Percentiles rank a stretch among this genome's conserved stretches.
Conservation (phyloP, 1,284 basidiomycete species). For the Chalciporus sp. region DNA sequence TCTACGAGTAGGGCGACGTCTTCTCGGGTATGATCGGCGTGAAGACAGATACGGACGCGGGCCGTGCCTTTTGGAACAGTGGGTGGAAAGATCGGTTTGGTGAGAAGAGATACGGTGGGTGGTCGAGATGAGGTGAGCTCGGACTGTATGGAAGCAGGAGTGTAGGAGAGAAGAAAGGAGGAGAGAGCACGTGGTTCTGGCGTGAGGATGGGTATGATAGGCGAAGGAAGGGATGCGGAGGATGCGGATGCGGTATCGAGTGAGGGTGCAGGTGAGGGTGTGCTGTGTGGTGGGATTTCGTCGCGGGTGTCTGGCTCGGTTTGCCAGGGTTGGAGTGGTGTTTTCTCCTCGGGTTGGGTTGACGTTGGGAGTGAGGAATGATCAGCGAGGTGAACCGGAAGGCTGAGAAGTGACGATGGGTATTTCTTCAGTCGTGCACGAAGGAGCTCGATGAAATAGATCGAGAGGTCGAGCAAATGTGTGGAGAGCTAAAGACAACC, state of each 20-base stretch:
- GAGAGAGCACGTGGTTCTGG: constrained; percentile 73
- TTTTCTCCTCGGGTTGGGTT: background rate
- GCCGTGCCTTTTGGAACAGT: constrained; percentile 85
- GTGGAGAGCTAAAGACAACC: constrained; percentile 41
- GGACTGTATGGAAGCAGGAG: background rate
- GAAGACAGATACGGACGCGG: constrained; percentile 83
- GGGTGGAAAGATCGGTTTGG: constrained; percentile 81
- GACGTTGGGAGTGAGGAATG: background rate
- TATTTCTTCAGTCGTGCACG: constrained; percentile 25
- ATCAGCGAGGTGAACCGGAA: constrained; percentile 26
- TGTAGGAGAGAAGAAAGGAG: constrained; percentile 52
- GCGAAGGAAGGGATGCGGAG: constrained; percentile 40
- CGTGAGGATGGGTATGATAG: constrained; percentile 88
- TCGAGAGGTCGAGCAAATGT: constrained; percentile 42
- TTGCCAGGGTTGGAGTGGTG: constrained; percentile 37
- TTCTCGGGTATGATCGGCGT: constrained; percentile 67
- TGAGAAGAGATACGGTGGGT: constrained; percentile 45
- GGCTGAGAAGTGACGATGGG: constrained; percentile 25
- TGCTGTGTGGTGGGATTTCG: background rate
- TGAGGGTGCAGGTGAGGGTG: background rate
- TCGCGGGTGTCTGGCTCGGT: background rate
- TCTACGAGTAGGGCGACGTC: constrained; percentile 63
- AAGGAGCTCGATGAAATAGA: constrained; percentile 42
- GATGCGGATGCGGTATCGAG: background rate
- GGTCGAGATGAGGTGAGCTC: background rate